A percentile compares a stretch with the other conserved stretches of the same genome.
Conservation (phyloP, 2,329 filamentous ascomycete genomes). For the Fusarium acutatum region DNA sequence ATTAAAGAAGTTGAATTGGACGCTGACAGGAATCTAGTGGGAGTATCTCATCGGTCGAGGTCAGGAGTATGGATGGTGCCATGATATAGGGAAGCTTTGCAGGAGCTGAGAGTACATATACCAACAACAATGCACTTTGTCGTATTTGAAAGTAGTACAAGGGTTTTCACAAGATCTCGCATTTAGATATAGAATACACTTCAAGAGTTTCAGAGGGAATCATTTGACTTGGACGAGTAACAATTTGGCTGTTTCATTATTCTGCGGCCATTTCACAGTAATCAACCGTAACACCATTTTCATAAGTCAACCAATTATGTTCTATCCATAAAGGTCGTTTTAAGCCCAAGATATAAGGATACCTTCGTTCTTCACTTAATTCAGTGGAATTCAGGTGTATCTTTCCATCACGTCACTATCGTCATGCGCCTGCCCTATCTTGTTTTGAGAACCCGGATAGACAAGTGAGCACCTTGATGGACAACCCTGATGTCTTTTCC, state of each 20-base stretch:
- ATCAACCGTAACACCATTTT: neutral
- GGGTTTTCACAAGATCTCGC: rapidly evolving
- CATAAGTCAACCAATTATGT: neutral
- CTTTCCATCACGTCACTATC: constrained; percentile 2
- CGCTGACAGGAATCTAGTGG: too few species aligned
- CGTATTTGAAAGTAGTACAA: neutral
- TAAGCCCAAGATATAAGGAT: neutral
- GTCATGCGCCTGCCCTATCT: neutral
- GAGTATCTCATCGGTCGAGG: neutral
- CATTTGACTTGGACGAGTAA: rapidly evolving
- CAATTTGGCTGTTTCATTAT: neutral
- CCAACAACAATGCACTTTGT: neutral
- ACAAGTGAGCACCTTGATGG: constrained; percentile 38
- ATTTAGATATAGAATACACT: neutral
- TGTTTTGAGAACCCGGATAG: constrained; percentile 41
- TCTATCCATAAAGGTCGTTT: constrained; percentile 7
- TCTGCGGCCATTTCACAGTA: neutral
- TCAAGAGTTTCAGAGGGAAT: neutral
- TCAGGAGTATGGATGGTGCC: too few species aligned
- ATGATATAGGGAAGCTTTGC: neutral
- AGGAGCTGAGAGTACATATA: neutral
- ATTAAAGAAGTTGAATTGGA: rapidly evolving
- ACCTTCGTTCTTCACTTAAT: neutral
- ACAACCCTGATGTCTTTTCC: constrained; percentile 40
- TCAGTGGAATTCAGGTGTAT: neutral